Evolutionary conservation across 129 eudicot species (phyloP).

Genomic region (Silybum marianum): DNA sequence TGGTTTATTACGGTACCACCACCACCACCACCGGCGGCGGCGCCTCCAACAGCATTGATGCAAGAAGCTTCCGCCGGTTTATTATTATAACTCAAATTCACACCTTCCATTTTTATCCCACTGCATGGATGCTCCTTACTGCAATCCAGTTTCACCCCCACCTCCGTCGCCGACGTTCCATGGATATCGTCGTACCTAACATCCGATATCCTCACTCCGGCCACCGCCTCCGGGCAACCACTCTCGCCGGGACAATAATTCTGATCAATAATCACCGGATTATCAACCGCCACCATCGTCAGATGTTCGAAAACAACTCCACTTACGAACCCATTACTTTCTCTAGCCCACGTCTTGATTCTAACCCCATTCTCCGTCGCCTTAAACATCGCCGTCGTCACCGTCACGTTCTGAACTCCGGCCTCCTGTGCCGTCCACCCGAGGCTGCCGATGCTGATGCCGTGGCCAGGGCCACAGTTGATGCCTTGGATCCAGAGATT

Average conservation of each 20-base stretch:
- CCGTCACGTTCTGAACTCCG: slow-evolving; percentile 54
- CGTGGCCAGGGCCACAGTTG: slow-evolving; percentile 41
- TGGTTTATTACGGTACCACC: neutral
- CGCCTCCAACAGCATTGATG: slow-evolving; percentile 47
- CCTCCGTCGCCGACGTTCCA: slow-evolving; percentile 51
- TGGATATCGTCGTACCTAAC: slow-evolving; percentile 41
- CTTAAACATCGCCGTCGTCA: slow-evolving; percentile 26
- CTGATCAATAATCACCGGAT: slow-evolving; percentile 54
- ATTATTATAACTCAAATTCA: slow-evolving; percentile 38
- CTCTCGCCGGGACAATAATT: slow-evolving; percentile 40
- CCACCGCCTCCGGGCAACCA: slow-evolving; percentile 39
- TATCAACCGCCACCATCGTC: slow-evolving; percentile 42
- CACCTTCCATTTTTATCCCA: slow-evolving; percentile 42
- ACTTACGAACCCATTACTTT: slow-evolving; percentile 47
- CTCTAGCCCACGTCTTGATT: slow-evolving; percentile 55
- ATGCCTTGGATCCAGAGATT: slow-evolving; percentile 41
- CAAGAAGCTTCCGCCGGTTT: slow-evolving; percentile 27
- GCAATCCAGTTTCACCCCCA: slow-evolving; percentile 51
- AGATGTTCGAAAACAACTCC: slow-evolving; percentile 43
- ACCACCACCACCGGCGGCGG: no score
- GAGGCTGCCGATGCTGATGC: slow-evolving; percentile 56
- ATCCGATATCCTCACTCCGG: slow-evolving; percentile 45
- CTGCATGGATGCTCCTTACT: slow-evolving; percentile 49
- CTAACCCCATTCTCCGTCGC: slow-evolving; percentile 47
- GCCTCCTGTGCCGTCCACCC: slow-evolving; percentile 41